Percentiles rank a stretch among this genome's conserved stretches.
phyloP scores from a whole-genome alignment of 2,329 filamentous ascomycete genomes.

The Pyrenophora tritici-repentis region DNA sequence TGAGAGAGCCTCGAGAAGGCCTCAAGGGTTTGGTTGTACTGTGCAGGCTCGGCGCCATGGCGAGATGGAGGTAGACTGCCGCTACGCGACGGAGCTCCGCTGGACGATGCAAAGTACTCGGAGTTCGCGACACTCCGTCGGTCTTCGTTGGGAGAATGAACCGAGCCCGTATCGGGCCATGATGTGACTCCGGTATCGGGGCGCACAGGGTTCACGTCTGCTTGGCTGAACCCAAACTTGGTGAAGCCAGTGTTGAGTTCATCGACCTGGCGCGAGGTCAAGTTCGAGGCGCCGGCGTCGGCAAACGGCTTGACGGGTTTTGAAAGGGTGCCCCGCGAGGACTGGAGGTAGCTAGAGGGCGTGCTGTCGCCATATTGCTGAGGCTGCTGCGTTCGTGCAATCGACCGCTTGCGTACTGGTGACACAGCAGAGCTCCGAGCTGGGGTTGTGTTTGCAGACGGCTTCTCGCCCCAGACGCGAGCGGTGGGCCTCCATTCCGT shows the following conservation, averaged over 20 bases:
- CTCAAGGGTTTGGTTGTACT: constrained; percentile 40
- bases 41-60: constrained; percentile 51
- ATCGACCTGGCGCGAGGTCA: constrained; percentile 39
- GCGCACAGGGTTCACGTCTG: constrained; percentile 36
- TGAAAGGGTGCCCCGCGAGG: constrained; percentile 26
- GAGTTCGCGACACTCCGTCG: constrained; percentile 47
- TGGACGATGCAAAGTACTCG: constrained; percentile 53
- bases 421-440: constrained; percentile 44
- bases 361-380: constrained; percentile 39
- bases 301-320: constrained; percentile 40
- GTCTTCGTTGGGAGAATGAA: constrained; percentile 52
- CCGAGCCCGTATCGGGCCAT: constrained; percentile 43
- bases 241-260: constrained; percentile 41
- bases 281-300: constrained; percentile 41
- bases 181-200: constrained; percentile 34
- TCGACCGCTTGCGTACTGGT: constrained; percentile 46
- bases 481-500: constrained; percentile 64
- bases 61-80: constrained; percentile 62
- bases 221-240: constrained; percentile 39
- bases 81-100: constrained; percentile 58
- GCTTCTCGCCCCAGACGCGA: constrained; percentile 63
- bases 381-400: constrained; percentile 42
- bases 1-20: constrained; percentile 35
- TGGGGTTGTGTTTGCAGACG: constrained; percentile 36
- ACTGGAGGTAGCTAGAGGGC: constrained; percentile 35